Conservation (phyloP, 2,329 filamentous ascomycete species). For the Metarhizium humberi region DNA sequence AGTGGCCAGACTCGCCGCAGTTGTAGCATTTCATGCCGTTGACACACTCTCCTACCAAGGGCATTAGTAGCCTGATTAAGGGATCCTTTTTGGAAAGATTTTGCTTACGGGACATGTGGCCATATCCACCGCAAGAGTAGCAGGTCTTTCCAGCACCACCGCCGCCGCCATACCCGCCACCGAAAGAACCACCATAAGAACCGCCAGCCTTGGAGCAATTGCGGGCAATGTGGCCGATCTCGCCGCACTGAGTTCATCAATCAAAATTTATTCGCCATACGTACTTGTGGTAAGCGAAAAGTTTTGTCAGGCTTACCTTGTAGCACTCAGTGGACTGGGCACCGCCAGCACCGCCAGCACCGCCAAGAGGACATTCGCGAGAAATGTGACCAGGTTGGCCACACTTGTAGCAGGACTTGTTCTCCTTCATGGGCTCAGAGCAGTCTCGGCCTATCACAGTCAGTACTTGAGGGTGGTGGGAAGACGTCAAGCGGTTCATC, state of each 20-base stretch:
- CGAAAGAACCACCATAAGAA: conserved; percentile 25
- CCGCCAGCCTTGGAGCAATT: conserved; percentile 66
- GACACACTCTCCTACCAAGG: conserved; percentile 68
- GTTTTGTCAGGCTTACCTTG: conserved; percentile 44
- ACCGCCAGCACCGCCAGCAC: conserved; percentile 34
- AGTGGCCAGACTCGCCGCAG: conserved; percentile 88
- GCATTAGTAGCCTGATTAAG: conserved; percentile 11
- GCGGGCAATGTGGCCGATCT: conserved; percentile 91
- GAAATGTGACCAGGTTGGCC: conserved; percentile 83
- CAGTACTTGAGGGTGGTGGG: neutral
- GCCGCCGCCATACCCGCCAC: conserved; percentile 34
- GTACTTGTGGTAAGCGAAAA: too few species aligned
- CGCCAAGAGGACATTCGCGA: conserved; percentile 64
- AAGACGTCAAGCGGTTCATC: neutral
- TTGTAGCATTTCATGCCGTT: conserved; percentile 99
- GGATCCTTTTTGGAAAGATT: too few species aligned
- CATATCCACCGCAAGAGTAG: conserved; percentile 96
- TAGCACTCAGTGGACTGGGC: conserved; percentile 68
- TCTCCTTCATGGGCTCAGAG: conserved; percentile 81
- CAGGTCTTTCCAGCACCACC: conserved; percentile 68
- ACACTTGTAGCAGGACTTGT: conserved; percentile 68
- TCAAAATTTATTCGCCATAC: conserved; percentile 3
- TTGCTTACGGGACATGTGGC: conserved; percentile 82
- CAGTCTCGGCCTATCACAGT: conserved; percentile 69
- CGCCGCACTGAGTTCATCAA: conserved; percentile 56